Evolutionary conservation across 2,329 filamentous ascomycete species (phyloP), one percentile per base, ranked within the genome.

Genomic region (Ascochyta viciae-villosae): DNA sequence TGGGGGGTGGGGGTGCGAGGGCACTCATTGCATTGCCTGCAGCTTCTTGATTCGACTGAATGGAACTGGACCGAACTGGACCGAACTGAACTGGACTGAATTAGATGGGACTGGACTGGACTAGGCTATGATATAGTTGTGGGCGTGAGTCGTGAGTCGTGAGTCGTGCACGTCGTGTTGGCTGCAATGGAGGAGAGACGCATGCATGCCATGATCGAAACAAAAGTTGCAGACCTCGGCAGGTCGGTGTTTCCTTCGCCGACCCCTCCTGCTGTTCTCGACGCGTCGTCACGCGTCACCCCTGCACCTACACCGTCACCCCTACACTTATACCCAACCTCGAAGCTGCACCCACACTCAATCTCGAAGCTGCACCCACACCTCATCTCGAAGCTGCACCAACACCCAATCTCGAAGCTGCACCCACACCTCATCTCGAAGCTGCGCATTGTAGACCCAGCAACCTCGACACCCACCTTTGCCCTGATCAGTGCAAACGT

Each of bases 1-100:
- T 39, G 49, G 63, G 61, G 16, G 62, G 52, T 26, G 63, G 60
- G 16, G 62, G 52, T 26, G 48, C 43, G 52, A 56, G 52, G 54
- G 53, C 58, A 64, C 62, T 68, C 66, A 69, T 69, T 64, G 62
- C 65, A 66, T 62, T 54, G 63, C 45, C 61, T 67, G 54, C 34
- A 44, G 44, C 37, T 29, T 19, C 19, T 19, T 19, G 19, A 19
- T 19, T 19, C 19, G 19, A 6, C 6, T 26, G 24, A 8, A 6
- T 26, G 5, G 24, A 8, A 6, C 6, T 26, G 24, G 24, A 6
- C 8, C 8, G 24, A 8, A 26, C 24, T 26, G 8, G 6, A 47
- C 42, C 51, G 24, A 8, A 6, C 6, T 26, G 24, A 8, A 6
- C 8, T 26, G 24, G 24, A 26, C 24, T 26, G 19, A 19, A 6